Conservation (phyloP, 2,329 filamentous ascomycete species). For the Fusarium burgessii region DNA sequence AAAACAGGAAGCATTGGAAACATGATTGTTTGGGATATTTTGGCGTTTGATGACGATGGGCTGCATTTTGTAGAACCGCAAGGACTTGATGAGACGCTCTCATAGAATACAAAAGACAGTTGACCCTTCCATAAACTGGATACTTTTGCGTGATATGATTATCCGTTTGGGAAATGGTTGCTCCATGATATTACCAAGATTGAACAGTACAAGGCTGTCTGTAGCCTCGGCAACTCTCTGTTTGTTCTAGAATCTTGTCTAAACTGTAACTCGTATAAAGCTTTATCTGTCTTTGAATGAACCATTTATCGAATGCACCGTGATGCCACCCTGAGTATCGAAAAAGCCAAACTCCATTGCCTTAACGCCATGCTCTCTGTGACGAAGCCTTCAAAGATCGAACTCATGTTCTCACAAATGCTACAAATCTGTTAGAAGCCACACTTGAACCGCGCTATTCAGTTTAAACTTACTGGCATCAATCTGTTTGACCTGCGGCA, state of each 20-base stretch:
- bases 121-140: constrained; percentile 18
- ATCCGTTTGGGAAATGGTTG: neutral
- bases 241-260: constrained; percentile 3
- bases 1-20: constrained; percentile 37
- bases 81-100: constrained; percentile 36
- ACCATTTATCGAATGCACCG: constrained; percentile 17
- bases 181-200: neutral
- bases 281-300: constrained; percentile 12
- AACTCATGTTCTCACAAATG: constrained; percentile 49
- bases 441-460: too few species aligned
- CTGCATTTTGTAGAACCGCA: constrained; percentile 42
- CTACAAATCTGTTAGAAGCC: constrained; percentile 33
- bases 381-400: constrained; percentile 8
- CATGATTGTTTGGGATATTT: constrained; percentile 43
- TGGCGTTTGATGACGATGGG: constrained; percentile 44
- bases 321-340: constrained; percentile 23
- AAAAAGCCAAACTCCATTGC: constrained; percentile 27
- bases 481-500: constrained; percentile 92
- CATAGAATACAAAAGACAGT: constrained; percentile 46
- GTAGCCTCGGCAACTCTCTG: neutral
- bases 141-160: neutral
- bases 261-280: constrained; percentile 6
- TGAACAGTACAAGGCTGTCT: neutral
- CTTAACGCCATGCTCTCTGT: constrained; percentile 45
- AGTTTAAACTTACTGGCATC: constrained; percentile 85